Conservation (phyloP, 345 rosid genomes). For the Microthlaspi erraticum region DNA sequence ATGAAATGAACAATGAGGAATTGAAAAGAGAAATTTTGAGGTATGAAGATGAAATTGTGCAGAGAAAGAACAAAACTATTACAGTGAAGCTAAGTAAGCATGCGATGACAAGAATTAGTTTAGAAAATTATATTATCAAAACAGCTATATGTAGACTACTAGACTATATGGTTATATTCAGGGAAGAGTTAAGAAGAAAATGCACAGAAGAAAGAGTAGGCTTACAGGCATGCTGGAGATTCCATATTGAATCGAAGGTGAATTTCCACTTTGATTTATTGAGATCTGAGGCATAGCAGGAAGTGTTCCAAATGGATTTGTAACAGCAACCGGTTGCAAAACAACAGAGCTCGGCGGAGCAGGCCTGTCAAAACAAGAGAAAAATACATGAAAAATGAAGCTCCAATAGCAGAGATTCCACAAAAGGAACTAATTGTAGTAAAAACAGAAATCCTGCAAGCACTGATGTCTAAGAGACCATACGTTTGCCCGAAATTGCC, state of each 20-base stretch:
- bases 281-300: constrained; percentile 97
- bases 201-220: constrained; percentile 20
- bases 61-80: background rate
- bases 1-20: background rate
- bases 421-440: constrained; percentile 5
- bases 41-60: constrained; percentile 11
- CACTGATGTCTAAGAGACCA: constrained; percentile 41
- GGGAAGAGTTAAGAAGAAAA: background rate
- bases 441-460: constrained; percentile 17
- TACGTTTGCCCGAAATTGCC: constrained; percentile 69
- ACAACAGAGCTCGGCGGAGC: constrained; percentile 55
- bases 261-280: constrained; percentile 77
- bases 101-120: background rate
- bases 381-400: background rate
- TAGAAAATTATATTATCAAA: background rate
- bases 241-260: constrained; percentile 87
- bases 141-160: constrained; percentile 6
- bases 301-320: constrained; percentile 93
- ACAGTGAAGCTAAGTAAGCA: background rate
- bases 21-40: background rate
- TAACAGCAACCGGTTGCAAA: constrained; percentile 64
- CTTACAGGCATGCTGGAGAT: constrained; percentile 93
- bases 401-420: constrained; percentile 6
- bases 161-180: background rate
- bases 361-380: constrained; percentile 57